phyloP scores from a whole-genome alignment of 2,329 filamentous ascomycete species.

The Eurotiales sp. region DNA sequence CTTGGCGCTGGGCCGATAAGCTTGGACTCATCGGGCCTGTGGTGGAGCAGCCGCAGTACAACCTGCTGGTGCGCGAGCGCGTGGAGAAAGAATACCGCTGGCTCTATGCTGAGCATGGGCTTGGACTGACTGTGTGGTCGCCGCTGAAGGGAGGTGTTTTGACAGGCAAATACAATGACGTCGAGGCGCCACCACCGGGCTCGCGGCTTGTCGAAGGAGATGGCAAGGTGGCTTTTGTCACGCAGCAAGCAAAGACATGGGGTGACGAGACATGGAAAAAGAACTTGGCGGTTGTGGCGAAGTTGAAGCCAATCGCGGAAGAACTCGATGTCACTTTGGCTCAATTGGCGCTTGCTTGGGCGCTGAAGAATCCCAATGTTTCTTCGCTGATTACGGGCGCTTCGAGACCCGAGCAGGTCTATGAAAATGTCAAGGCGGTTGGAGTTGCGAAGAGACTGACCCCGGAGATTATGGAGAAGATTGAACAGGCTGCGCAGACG shows the following conservation, averaged over 20 bases:
- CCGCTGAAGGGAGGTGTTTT: constrained; percentile 60
- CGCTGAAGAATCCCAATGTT: constrained; percentile 57
- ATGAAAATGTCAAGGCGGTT: constrained; percentile 37
- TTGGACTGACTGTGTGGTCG: constrained; percentile 62
- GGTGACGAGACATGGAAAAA: constrained; percentile 37
- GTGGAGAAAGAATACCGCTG: constrained; percentile 62
- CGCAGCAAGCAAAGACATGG: constrained; percentile 39
- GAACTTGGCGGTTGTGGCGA: constrained; percentile 38
- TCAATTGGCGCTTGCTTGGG: constrained; percentile 58
- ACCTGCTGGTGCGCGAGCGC: constrained; percentile 58
- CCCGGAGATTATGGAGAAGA: constrained; percentile 17
- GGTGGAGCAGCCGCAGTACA: constrained; percentile 66
- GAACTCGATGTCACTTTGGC: constrained; percentile 59
- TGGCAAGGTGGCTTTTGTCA: constrained; percentile 57
- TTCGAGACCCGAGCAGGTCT: constrained; percentile 42
- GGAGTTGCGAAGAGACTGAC: constrained; percentile 15
- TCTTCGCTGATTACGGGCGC: constrained; percentile 41
- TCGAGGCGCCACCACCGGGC: constrained; percentile 48
- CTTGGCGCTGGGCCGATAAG: constrained; percentile 59
- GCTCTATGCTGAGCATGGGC: constrained; percentile 57
- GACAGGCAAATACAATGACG: constrained; percentile 64
- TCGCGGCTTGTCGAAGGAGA: constrained; percentile 57
- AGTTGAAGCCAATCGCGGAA: constrained; percentile 55
- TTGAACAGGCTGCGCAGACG: constrained; percentile 12
- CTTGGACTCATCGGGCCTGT: constrained; percentile 60